Conservation (phyloP, 768 basidiomycete genomes). For the Phlebiopsis gigantea region DNA sequence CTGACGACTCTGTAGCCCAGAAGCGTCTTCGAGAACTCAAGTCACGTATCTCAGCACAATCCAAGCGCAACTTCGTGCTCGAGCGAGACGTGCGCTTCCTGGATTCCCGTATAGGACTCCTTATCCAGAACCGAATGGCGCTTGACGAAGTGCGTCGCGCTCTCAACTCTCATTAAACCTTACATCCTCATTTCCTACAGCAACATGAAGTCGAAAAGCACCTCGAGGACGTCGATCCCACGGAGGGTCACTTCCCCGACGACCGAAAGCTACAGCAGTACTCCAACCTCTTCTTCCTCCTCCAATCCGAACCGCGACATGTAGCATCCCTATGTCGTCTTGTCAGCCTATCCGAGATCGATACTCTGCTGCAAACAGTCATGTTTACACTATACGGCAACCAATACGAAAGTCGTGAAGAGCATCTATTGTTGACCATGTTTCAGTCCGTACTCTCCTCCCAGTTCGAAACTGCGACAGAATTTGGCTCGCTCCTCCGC, state of each 20-base stretch:
- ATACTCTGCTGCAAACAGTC: conserved; percentile 97
- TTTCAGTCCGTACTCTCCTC: conserved; percentile 98
- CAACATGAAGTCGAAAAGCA: conserved; percentile 95
- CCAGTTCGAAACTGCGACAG: conserved; percentile 98
- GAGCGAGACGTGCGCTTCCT: conserved; percentile 98
- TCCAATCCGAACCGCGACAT: conserved; percentile 96
- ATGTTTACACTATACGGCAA: conserved; percentile 99
- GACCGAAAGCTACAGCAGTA: conserved; percentile 94
- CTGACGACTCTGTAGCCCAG: conserved; percentile 50
- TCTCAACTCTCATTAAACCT: not conserved
- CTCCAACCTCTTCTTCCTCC: conserved; percentile 96
- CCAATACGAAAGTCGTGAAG: conserved; percentile 87
- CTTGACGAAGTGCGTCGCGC: conserved; percentile 72
- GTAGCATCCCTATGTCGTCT: conserved; percentile 95
- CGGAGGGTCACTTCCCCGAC: conserved; percentile 89
- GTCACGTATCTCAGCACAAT: conserved; percentile 94
- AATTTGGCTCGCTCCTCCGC: conserved; percentile 96
- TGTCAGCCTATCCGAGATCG: conserved; percentile 94
- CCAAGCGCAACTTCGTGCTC: conserved; percentile 99
- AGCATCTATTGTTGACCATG: conserved; percentile 98
- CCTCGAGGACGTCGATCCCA: conserved; percentile 92
- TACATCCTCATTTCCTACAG: conserved; percentile 32
- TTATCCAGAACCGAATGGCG: conserved; percentile 98
- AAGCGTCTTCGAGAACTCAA: conserved; percentile 96
- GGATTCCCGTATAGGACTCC: conserved; percentile 92